Base-by-base conservation (phyloP, 192 early-diverging fungal species). In the Powellomyces hirtus region DNA sequence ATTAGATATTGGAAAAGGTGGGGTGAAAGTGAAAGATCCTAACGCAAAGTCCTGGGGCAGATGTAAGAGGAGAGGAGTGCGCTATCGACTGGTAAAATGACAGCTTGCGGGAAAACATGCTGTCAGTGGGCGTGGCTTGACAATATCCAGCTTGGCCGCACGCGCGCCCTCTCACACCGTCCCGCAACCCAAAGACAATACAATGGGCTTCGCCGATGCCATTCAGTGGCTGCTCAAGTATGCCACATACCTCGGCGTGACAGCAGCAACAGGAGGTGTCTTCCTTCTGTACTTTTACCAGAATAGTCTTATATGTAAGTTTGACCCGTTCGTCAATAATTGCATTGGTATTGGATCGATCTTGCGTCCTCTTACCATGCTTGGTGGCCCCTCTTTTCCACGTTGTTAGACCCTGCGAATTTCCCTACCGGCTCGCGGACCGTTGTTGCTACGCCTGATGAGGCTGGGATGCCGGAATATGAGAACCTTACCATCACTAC, bases 401-500 rank as follows among this genome's bases (percentile, higher is more conserved):
- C 13, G 27, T 24, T 16, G 18, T 4, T 34, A 42, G 56, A 62
- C 58, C 64, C 65, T 8, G 64, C 72, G 13, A 42, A 59, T 22
- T 68, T 82, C 58, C 85, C 85, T 0, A 46, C 72, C 13, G 85
- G 78, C 36, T 81, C 80, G 14, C 71, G 85, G 20, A 52, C 42
- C 6, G 52, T 71, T 24, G 79, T 87, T 27, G 62, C 74, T 14
- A 76, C 42, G 16, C 85, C 85, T 3, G 70, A 64, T 52, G 65
- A 82, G 52, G 62, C 68, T 49, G 62, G 51, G 20, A 70, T 84
- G 71, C 46, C 58, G 8, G 83, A 88, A 68, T 84, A 62, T 38
- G 87, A 90, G 52, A 87, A 90, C 18, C 74, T 92, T 7, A 79
- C 77, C 1, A 76, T 98, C 55, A 84, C 72, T 46, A 93, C 96